A percentile compares a stretch with the other conserved stretches of the same genome.
These are phyloP conservation scores for Nasturtium officinale DNA, from an alignment of 345 rosid genomes.

Conservation along the genomic window DNA sequence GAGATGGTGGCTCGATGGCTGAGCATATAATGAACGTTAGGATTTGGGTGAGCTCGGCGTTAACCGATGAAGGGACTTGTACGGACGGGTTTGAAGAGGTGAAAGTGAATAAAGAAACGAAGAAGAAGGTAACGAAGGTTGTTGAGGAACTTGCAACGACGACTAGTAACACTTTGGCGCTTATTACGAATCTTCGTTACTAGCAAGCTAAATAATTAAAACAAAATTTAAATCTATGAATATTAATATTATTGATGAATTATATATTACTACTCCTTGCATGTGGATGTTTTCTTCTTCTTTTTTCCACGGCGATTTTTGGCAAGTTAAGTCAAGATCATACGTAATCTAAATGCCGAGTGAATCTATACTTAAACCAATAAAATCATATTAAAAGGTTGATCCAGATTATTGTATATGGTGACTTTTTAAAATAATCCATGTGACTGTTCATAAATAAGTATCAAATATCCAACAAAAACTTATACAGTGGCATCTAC, in stretches of 20 bases:
- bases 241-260: constrained; percentile 3
- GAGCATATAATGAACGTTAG: constrained; percentile 49
- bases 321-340: neutral
- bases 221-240: neutral
- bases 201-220: constrained; percentile 7
- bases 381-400: too few species aligned
- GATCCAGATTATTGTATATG: neutral
- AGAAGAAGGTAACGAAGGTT: constrained; percentile 49
- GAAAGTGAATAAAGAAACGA: constrained; percentile 47
- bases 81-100: constrained; percentile 61
- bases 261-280: constrained; percentile 8
- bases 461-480: too few species aligned
- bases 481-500: too few species aligned
- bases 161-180: constrained; percentile 75
- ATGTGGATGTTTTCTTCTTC: constrained; percentile 14
- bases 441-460: neutral
- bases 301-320: neutral
- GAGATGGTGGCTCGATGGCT: constrained; percentile 24
- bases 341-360: too few species aligned
- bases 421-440: neutral
- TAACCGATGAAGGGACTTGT: constrained; percentile 71
- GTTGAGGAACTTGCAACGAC: constrained; percentile 45
- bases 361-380: too few species aligned
- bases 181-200: constrained; percentile 47
- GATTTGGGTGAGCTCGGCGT: constrained; percentile 72